Conservation (phyloP, 1,284 basidiomycete genomes). For the Schizopora paradoxa region DNA sequence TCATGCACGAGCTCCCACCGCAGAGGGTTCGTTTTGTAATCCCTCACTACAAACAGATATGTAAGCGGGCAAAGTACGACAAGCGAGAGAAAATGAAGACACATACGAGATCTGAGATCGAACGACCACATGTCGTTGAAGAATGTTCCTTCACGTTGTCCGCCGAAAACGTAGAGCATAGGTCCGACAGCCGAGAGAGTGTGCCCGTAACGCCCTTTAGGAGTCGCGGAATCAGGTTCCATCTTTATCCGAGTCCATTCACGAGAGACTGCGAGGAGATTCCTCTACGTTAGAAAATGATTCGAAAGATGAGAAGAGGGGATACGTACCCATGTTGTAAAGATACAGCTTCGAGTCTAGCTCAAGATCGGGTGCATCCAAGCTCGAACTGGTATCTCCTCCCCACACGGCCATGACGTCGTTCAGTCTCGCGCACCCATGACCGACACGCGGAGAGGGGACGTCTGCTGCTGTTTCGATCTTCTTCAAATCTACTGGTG, state of each 20-base stretch:
- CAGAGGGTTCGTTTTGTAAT: too few species aligned
- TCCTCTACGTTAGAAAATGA: background rate
- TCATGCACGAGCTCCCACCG: background rate
- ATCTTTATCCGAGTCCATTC: conserved; percentile 92
- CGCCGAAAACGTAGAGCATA: conserved; percentile 92
- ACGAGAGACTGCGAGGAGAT: conserved; percentile 54
- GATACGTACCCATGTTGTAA: conserved; percentile 78
- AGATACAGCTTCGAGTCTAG: conserved; percentile 94
- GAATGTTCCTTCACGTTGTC: conserved; percentile 91
- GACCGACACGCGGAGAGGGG: conserved; percentile 88
- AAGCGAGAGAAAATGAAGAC: conserved; percentile 1
- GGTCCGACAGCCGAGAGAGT: conserved; percentile 89
- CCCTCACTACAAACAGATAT: too few species aligned
- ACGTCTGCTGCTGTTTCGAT: conserved; percentile 86
- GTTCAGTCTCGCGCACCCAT: conserved; percentile 91
- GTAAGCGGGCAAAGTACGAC: too few species aligned
- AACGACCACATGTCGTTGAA: conserved; percentile 96
- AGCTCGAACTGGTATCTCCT: conserved; percentile 84
- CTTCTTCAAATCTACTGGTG: too few species aligned
- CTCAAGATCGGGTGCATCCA: conserved; percentile 62
- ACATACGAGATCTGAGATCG: conserved; percentile 87
- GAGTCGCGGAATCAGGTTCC: conserved; percentile 65
- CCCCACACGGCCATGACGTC: conserved; percentile 98
- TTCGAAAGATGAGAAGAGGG: conserved; percentile 8
- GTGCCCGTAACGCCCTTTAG: conserved; percentile 91